phyloP scores from a whole-genome alignment of 495 filamentous ascomycete species.

The Daldinia bambusicola region DNA sequence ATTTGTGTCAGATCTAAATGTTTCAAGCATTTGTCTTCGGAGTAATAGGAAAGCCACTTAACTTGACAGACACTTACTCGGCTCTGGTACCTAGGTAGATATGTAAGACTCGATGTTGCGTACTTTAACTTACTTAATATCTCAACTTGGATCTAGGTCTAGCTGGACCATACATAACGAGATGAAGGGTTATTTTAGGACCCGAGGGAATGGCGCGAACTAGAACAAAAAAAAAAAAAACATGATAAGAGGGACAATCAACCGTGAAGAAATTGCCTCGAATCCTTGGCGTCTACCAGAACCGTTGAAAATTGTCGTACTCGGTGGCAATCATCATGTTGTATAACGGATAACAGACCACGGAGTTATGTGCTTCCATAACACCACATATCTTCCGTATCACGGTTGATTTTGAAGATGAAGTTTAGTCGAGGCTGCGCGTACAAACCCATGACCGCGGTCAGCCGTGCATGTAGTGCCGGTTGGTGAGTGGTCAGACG shows the following conservation, averaged over 20 bases:
- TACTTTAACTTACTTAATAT: background rate
- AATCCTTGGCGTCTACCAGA: slow-evolving; percentile 20
- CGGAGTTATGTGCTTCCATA: slow-evolving; percentile 32
- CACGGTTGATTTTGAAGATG: slow-evolving; percentile 14
- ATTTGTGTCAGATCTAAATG: slow-evolving; percentile 6
- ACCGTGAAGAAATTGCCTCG: slow-evolving; percentile 15
- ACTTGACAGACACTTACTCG: background rate
- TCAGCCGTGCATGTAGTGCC: slow-evolving; percentile 42
- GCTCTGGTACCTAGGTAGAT: no score
- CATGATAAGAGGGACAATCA: background rate
- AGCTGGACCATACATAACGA: background rate
- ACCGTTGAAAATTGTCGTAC: slow-evolving; percentile 12
- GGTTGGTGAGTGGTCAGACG: slow-evolving; percentile 40
- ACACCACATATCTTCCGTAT: slow-evolving; percentile 29
- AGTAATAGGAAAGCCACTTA: slow-evolving; percentile 11
- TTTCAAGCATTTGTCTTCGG: slow-evolving; percentile 7
- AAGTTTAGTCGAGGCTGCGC: slow-evolving; percentile 36
- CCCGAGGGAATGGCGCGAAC: background rate
- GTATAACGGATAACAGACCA: slow-evolving; percentile 22
- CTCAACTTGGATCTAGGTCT: background rate
- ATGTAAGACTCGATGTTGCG: slow-evolving; percentile 1
- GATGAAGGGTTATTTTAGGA: background rate
- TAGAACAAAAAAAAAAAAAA: slow-evolving; percentile 6
- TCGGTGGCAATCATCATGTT: slow-evolving; percentile 17
- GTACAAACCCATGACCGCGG: slow-evolving; percentile 31